Conservation (phyloP, 2,329 filamentous ascomycete genomes). For the Hypoxylon sp. region DNA sequence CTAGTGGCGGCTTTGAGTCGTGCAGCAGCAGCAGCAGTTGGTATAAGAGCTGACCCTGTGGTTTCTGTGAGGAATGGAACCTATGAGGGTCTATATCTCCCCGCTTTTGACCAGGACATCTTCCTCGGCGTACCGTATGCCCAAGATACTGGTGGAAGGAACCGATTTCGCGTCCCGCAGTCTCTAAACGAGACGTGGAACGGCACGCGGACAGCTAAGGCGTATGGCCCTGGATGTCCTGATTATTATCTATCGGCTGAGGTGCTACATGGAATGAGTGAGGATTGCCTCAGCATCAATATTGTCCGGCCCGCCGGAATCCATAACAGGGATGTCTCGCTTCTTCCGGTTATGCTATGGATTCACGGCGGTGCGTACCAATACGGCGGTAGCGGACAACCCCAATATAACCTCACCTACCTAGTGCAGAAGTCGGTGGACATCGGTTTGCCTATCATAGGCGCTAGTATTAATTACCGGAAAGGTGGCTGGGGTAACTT, state of each 20-base stretch:
- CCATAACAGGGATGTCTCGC: constrained; percentile 12
- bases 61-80: constrained; percentile 56
- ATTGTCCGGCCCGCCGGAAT: constrained; percentile 50
- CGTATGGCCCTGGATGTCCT: constrained; percentile 48
- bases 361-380: constrained; percentile 55
- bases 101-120: constrained; percentile 62
- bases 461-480: constrained; percentile 65
- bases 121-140: constrained; percentile 72
- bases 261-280: constrained; percentile 49
- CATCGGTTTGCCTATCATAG: constrained; percentile 63
- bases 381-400: constrained; percentile 54
- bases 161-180: constrained; percentile 55
- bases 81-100: constrained; percentile 55
- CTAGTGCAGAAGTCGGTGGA: constrained; percentile 64
- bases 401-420: constrained; percentile 73
- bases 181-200: constrained; percentile 46
- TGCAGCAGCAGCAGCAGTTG: constrained; percentile 1
- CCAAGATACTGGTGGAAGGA: constrained; percentile 57
- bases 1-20: constrained; percentile 8
- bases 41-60: constrained; percentile 36
- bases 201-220: constrained; percentile 41
- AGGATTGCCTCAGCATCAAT: constrained; percentile 56
- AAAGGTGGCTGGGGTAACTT: constrained; percentile 53
- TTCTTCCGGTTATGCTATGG: constrained; percentile 55
- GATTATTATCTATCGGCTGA: constrained; percentile 42